Evolutionary conservation across 306 rosid species (phyloP).

Genomic region (Heteromeles arbutifolia): DNA sequence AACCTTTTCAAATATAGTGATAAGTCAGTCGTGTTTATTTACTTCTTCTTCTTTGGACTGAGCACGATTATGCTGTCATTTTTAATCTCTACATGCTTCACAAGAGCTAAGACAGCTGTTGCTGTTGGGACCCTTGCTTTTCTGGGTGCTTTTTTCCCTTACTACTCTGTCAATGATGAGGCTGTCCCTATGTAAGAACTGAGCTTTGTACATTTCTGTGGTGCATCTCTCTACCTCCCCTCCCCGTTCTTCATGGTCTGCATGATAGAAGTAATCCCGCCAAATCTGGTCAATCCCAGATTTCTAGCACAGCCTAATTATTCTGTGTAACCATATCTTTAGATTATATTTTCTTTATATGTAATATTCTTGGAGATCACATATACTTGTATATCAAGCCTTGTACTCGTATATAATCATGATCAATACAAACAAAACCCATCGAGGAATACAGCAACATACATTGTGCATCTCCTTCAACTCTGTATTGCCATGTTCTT

Average conservation of each 20-base stretch:
- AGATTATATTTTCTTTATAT: too few species aligned
- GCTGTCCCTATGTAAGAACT: constrained; percentile 68
- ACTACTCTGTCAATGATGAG: constrained; percentile 77
- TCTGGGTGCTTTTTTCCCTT: constrained; percentile 85
- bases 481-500: too few species aligned
- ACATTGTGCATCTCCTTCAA: too few species aligned
- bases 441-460: too few species aligned
- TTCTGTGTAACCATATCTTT: too few species aligned
- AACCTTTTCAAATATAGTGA: constrained; percentile 88
- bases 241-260: background rate
- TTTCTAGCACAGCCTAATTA: too few species aligned
- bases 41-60: constrained; percentile 81
- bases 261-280: too few species aligned
- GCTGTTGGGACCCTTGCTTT: constrained; percentile 93
- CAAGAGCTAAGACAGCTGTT: constrained; percentile 93
- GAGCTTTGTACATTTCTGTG: constrained; percentile 11
- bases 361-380: too few species aligned
- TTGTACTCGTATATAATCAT: too few species aligned
- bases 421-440: too few species aligned
- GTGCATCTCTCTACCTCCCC: background rate
- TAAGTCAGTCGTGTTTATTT: constrained; percentile 83
- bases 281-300: too few species aligned
- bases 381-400: too few species aligned
- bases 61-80: constrained; percentile 92
- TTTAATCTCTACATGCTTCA: constrained; percentile 80